Evolutionary conservation across 441 rosid species (phyloP).

Genomic region (Populus hybrid): DNA sequence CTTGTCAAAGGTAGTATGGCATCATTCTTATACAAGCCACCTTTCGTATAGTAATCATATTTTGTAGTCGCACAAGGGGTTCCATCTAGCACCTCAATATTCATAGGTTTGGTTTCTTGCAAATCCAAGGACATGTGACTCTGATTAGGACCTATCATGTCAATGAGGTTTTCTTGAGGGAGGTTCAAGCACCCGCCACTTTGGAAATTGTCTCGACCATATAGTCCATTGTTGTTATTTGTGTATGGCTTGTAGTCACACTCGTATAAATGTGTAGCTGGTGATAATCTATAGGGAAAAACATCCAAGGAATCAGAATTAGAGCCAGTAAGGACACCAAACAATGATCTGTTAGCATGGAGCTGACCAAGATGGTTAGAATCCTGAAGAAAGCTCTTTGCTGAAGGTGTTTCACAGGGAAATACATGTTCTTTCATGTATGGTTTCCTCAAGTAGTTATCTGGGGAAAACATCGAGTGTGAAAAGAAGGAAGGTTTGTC

Average conservation of each 20-base stretch:
- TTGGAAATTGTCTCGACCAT: slow-evolving; percentile 49
- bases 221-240: slow-evolving; percentile 7
- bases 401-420: neutral
- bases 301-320: neutral
- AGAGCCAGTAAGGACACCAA: neutral
- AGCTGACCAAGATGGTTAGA: neutral
- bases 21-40: slow-evolving; percentile 30
- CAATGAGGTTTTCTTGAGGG: neutral
- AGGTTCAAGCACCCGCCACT: neutral
- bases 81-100: slow-evolving; percentile 48
- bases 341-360: neutral
- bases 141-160: slow-evolving; percentile 18
- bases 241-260: neutral
- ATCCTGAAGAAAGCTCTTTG: neutral
- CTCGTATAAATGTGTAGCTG: neutral
- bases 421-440: neutral
- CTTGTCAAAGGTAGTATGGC: slow-evolving; percentile 24
- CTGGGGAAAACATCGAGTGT: neutral
- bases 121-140: slow-evolving; percentile 32
- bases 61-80: slow-evolving; percentile 47
- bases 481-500: neutral
- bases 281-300: neutral
- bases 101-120: slow-evolving; percentile 38
- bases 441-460: neutral
- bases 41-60: slow-evolving; percentile 26